Conservation (phyloP, 257 asterid species). For the Haberlea rhodopensis region DNA sequence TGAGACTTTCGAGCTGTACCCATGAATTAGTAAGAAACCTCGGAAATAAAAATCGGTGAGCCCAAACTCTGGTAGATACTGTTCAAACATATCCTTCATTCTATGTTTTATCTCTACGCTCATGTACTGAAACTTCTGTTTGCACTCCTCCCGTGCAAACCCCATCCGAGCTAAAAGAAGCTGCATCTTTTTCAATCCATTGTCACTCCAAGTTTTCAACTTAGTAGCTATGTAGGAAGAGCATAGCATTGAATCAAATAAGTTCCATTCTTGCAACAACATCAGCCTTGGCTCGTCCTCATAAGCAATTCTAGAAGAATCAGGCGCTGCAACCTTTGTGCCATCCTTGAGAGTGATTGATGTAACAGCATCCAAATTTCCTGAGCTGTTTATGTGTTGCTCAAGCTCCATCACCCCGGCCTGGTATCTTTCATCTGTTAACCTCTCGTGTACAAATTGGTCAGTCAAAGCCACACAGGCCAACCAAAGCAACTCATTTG, state of each 20-base stretch:
- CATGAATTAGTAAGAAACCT: conserved; percentile 75
- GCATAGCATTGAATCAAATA: conserved; percentile 94
- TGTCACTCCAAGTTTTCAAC: conserved; percentile 93
- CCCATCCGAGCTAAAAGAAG: conserved; percentile 97
- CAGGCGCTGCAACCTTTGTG: conserved; percentile 79
- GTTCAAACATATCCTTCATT: conserved; percentile 97
- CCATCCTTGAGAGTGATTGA: conserved; percentile 92
- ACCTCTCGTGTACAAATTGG: conserved; percentile 89
- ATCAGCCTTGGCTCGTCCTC: conserved; percentile 87
- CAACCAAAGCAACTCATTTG: conserved; percentile 83
- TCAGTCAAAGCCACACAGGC: conserved; percentile 95
- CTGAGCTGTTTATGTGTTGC: conserved; percentile 85
- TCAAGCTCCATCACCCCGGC: conserved; percentile 93
- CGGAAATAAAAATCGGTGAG: conserved; percentile 82
- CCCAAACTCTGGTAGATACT: conserved; percentile 86
- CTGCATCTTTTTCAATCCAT: conserved; percentile 83
- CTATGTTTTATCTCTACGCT: conserved; percentile 73
- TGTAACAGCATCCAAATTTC: conserved; percentile 70
- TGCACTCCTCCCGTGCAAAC: conserved; percentile 88
- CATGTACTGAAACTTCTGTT: conserved; percentile 89
- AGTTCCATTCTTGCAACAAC: conserved; percentile 95
- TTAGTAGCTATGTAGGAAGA: conserved; percentile 92
- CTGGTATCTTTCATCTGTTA: conserved; percentile 84
- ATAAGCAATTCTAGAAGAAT: conserved; percentile 71
- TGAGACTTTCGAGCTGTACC: conserved; percentile 85